Percentiles rank a stretch among this genome's conserved stretches.
These are phyloP conservation scores for Fraxinus latifolia DNA, from an alignment of 305 asterid species.

Conservation along the genomic window DNA sequence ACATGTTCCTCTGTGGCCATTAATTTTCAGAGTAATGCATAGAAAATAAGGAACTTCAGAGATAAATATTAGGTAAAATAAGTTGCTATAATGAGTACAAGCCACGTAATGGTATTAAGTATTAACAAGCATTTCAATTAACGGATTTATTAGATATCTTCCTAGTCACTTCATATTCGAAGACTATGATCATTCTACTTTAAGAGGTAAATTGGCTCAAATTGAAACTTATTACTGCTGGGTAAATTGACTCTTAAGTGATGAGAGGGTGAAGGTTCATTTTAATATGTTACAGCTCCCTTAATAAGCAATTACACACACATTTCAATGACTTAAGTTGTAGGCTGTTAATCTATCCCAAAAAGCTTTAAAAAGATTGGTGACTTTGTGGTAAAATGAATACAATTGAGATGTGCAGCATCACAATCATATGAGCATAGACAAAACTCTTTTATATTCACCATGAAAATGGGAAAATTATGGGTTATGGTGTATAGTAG, in stretches of 20 bases:
- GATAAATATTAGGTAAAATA: constrained; percentile 5
- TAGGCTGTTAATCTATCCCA: neutral
- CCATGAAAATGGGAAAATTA: neutral
- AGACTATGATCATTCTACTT: neutral
- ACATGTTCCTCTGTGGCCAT: constrained; percentile 62
- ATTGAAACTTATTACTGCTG: neutral
- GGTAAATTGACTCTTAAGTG: neutral
- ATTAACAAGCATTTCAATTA: neutral
- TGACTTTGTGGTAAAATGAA: neutral
- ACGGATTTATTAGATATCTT: constrained; percentile 8
- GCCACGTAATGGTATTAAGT: neutral
- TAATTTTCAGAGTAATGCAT: constrained; percentile 33
- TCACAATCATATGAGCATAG: neutral
- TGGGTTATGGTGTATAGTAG: neutral
- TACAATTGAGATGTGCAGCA: constrained; percentile 13
- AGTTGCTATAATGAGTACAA: neutral
- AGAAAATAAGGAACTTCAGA: constrained; percentile 17
- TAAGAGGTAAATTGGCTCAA: neutral
- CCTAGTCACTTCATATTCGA: neutral
- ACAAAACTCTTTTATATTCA: constrained; percentile 14
- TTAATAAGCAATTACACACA: neutral
- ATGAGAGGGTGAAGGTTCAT: neutral
- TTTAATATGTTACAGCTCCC: neutral
- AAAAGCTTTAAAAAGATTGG: neutral
- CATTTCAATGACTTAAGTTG: neutral